Conservation (phyloP, 768 basidiomycete genomes). For the Botryobasidium botryosum region DNA sequence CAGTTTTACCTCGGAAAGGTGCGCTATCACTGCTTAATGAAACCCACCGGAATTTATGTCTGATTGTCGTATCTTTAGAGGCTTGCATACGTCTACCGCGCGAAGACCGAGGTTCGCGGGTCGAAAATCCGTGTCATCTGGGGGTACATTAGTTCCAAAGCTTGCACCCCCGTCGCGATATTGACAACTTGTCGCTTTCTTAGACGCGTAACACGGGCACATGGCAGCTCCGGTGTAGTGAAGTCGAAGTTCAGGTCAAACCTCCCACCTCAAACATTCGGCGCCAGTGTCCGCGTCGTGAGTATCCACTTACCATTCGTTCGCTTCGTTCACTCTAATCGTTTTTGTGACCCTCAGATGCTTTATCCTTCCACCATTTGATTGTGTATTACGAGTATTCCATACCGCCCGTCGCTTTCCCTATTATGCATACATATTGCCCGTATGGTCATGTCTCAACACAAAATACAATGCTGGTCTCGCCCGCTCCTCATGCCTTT, state of each 20-base stretch:
- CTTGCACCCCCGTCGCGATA: too few relatives aligned
- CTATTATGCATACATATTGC: too few relatives aligned
- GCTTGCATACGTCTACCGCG: constrained; percentile 95
- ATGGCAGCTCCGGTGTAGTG: constrained; percentile 89
- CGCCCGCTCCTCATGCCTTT: too few relatives aligned
- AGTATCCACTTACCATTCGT: constrained; percentile 24
- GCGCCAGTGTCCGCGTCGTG: constrained; percentile 82
- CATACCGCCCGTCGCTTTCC: too few relatives aligned
- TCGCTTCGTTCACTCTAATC: constrained; percentile 1
- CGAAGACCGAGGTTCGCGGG: constrained; percentile 85
- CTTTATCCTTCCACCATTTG: constrained; percentile 79
- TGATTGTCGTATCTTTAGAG: constrained; percentile 33
- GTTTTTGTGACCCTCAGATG: constrained; percentile 37
- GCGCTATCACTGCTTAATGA: constrained; percentile 14
- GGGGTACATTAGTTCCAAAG: too few relatives aligned
- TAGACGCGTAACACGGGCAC: constrained; percentile 72
- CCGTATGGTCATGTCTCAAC: too few relatives aligned
- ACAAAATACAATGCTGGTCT: too few relatives aligned
- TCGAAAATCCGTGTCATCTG: constrained; percentile 96
- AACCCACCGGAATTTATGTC: constrained; percentile 6
- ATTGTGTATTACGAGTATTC: constrained; percentile 18
- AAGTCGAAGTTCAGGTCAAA: constrained; percentile 93
- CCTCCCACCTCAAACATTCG: constrained; percentile 88
- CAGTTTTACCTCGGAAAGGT: constrained; percentile 99
- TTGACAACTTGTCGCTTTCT: neutral